Conservation (phyloP, 1,284 basidiomycete species). For the Bondarzewia mesenterica region DNA sequence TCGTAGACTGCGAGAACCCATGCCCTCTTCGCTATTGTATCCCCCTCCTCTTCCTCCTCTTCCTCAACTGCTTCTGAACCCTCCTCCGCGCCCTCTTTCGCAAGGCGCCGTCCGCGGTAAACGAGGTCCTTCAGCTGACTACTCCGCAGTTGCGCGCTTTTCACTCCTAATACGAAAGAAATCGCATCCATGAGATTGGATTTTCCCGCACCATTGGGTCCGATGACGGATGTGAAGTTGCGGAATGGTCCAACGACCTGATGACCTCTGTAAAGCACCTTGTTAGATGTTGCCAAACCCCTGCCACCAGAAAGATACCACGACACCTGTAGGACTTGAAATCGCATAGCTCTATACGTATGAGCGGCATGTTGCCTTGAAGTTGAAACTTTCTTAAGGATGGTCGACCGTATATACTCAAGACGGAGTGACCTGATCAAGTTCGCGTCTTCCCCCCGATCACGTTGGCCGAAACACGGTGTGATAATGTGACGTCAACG, state of each 20-base stretch:
- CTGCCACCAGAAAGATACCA: neutral
- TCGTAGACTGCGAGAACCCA: conserved; percentile 92
- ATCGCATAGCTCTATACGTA: conserved; percentile 81
- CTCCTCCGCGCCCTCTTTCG: conserved; percentile 42
- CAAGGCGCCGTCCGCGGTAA: conserved; percentile 82
- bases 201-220: conserved; percentile 98
- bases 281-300: too few species aligned
- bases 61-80: conserved; percentile 38
- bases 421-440: too few species aligned
- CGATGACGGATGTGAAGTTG: conserved; percentile 93
- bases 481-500: too few species aligned
- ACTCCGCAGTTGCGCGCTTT: conserved; percentile 87
- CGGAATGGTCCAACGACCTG: conserved; percentile 88
- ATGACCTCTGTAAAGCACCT: conserved; percentile 52
- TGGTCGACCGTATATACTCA: too few species aligned
- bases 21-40: conserved; percentile 83
- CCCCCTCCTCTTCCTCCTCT: conserved; percentile 54
- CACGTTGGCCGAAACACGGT: too few species aligned
- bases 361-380: conserved; percentile 49
- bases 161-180: conserved; percentile 96
- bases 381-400: neutral
- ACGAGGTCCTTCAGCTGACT: conserved; percentile 93
- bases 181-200: conserved; percentile 99
- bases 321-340: conserved; percentile 85
- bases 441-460: too few species aligned